Base-by-base conservation (phyloP, 2,329 filamentous ascomycete genomes). In the Alternaria tenuissima region DNA sequence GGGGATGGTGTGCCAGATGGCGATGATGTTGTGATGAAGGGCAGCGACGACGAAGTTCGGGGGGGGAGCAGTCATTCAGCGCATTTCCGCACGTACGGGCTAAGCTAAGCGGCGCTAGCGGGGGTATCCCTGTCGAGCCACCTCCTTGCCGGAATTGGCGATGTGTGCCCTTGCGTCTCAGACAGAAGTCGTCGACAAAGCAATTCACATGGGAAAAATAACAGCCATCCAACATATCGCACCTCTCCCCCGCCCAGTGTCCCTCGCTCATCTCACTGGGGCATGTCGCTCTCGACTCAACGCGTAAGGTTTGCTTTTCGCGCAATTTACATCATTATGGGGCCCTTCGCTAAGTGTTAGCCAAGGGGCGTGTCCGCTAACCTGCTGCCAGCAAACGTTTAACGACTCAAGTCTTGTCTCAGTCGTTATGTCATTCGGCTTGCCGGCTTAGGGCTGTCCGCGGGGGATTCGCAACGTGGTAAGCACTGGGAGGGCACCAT, bases 301-400 rank as follows among this genome's bases (percentile, higher is more conserved):
- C 22, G 22, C 24, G 24, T 22, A 39, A 42, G 51, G 36, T 48
- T 59, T 62, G 34, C 54, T 53, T 59, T 62, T 59, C 20, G 49
- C 43, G 55, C 47, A 58, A 36, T 51, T 55, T 61, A 67, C 67
- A 68, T 69, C 63, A 69, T 67, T 53, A 62, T 64, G 67, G 64
- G 32, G 46, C 52, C 49, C 43, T 39, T 36, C 43, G 36, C 28
- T 36, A 48, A 26, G 30, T 26, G 14, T 7, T 44, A 46, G 53
- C 44, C 57, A 51, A 63, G 55, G 59, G 59, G 62, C 64, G 59
- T 59, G 61, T 41, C 62, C 59, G 62, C 66, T 64, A 67, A 60
- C 46, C 57, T 49, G 55, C 54, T 64, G 61, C 66, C 66, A 67
- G 64, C 67, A 66, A 69, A 67, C 64, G 66, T 65, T 64, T 52